Percentiles rank a stretch among this genome's conserved stretches.
These are phyloP conservation scores for Podospora conica DNA, from an alignment of 495 filamentous ascomycete species.

Conservation along the genomic window DNA sequence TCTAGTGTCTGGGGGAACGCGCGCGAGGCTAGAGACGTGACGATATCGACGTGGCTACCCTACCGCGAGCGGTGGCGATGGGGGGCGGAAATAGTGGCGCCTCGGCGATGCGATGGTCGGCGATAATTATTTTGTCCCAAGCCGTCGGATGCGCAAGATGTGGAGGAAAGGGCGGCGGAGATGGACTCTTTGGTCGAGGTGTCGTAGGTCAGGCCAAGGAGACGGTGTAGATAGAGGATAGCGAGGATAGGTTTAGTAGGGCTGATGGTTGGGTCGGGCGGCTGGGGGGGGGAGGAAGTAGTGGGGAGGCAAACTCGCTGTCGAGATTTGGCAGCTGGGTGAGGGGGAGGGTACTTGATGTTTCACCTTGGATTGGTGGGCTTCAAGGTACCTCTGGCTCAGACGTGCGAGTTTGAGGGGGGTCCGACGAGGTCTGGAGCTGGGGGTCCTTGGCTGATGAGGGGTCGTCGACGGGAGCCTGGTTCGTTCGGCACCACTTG, in stretches of 20 bases:
- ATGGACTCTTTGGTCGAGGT: neutral
- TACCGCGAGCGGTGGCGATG: neutral
- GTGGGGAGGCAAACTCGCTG: conserved; percentile 10
- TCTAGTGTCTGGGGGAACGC: neutral
- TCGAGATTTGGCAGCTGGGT: conserved; percentile 5
- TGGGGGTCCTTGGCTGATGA: neutral
- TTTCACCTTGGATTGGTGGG: conserved; percentile 13
- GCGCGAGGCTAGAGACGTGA: neutral
- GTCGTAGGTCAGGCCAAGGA: neutral
- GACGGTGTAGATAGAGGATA: neutral
- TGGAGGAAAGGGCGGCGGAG: neutral
- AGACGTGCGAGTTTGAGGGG: neutral
- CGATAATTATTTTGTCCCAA: neutral
- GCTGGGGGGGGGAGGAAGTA: neutral
- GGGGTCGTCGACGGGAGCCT: neutral
- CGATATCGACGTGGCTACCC: neutral
- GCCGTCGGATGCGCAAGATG: neutral
- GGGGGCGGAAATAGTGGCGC: neutral
- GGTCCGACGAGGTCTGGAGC: neutral
- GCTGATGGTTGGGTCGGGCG: conserved; percentile 3
- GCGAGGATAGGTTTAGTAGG: neutral
- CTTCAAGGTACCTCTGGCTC: neutral
- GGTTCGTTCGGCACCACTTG: neutral
- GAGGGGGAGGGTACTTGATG: conserved; percentile 13
- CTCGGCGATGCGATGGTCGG: neutral